Evolutionary conservation across 2,329 filamentous ascomycete genomes (phyloP).

Genomic region (Didymella sp.): DNA sequence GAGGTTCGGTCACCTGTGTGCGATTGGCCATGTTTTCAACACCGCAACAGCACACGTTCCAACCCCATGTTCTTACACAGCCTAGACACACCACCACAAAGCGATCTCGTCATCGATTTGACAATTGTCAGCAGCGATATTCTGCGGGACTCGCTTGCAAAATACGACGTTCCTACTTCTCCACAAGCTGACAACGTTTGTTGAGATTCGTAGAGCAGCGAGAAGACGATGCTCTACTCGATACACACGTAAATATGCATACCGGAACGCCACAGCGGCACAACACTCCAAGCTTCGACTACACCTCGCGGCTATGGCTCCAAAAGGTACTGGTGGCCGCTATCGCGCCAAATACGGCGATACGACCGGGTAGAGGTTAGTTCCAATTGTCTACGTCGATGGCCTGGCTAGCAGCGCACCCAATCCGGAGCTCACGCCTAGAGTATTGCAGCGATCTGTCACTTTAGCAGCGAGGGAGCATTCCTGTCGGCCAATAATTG

Average conservation of each 20-base stretch:
- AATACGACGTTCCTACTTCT: background rate
- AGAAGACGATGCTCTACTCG: background rate
- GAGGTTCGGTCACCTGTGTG: background rate
- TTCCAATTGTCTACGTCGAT: background rate
- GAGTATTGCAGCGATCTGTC: background rate
- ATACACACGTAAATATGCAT: background rate
- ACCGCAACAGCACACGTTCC: no score
- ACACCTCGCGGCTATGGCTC: conserved; percentile 6
- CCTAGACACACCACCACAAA: background rate
- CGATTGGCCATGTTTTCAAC: background rate
- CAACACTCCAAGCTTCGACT: background rate
- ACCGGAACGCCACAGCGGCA: background rate
- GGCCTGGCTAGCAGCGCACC: background rate
- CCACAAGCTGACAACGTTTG: no score
- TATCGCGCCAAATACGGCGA: background rate
- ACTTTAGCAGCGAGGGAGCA: background rate
- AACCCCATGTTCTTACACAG: background rate
- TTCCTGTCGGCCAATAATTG: conserved; percentile 2
- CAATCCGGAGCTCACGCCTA: background rate
- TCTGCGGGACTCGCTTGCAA: background rate
- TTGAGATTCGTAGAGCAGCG: background rate
- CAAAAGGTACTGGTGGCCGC: conserved; percentile 3
- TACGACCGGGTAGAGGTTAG: background rate
- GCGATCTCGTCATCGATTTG: background rate
- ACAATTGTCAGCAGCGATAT: background rate